Percentiles rank a stretch among this genome's conserved stretches.
phyloP scores from a whole-genome alignment of 2,329 filamentous ascomycete genomes.

The Venturia oleaginea region DNA sequence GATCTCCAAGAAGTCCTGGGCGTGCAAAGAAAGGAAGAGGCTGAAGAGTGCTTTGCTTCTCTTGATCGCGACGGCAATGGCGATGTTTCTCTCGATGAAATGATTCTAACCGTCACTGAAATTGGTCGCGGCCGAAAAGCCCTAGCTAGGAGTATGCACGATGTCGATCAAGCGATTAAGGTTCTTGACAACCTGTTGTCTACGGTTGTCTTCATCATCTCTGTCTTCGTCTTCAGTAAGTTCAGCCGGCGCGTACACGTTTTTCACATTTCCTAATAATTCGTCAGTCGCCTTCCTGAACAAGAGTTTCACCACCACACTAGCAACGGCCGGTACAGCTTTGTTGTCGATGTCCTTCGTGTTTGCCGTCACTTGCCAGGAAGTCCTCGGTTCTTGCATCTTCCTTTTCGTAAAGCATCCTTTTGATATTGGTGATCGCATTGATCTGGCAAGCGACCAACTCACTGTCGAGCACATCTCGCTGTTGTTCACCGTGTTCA shows the following conservation, averaged over 20 bases:
- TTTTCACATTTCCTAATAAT: not conserved
- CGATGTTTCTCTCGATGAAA: conserved; percentile 91
- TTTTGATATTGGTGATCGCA: conserved; percentile 89
- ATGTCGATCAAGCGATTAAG: conserved; percentile 87
- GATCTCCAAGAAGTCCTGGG: conserved; percentile 87
- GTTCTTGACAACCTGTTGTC: conserved; percentile 82
- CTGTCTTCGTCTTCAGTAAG: conserved; percentile 73
- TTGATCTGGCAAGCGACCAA: conserved; percentile 62
- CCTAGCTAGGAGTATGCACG: conserved; percentile 88
- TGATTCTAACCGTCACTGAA: conserved; percentile 78
- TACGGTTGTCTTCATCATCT: conserved; percentile 69
- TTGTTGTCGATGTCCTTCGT: conserved; percentile 94
- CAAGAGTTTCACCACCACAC: conserved; percentile 71
- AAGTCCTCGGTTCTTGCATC: conserved; percentile 96
- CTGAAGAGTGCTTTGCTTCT: conserved; percentile 72
- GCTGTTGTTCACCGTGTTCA: conserved; percentile 86
- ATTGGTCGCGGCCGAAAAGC: conserved; percentile 80
- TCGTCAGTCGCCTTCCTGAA: conserved; percentile 72
- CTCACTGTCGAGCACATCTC: conserved; percentile 91
- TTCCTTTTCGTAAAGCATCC: conserved; percentile 99
- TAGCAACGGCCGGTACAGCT: conserved; percentile 84
- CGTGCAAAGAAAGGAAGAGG: conserved; percentile 60
- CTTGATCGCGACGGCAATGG: conserved; percentile 86
- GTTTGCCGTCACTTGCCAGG: conserved; percentile 83
- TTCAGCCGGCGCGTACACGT: conserved; percentile 22